phyloP scores from a whole-genome alignment of 1,284 basidiomycete species.

The Cystobasidium pallidum region DNA sequence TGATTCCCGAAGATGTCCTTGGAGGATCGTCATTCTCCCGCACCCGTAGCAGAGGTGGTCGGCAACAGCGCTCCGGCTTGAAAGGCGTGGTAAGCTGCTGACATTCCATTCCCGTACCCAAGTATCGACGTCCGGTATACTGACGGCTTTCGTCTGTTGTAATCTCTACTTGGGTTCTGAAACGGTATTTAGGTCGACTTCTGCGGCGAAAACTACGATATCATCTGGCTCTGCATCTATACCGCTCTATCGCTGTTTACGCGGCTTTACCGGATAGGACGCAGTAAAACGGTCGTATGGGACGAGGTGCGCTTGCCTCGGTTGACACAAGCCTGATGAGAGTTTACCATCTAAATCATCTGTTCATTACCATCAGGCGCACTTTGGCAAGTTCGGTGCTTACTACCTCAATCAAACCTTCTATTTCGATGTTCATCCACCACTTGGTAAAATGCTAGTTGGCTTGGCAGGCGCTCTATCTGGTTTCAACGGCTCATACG shows the following conservation, averaged over 20 bases:
- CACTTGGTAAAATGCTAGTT: slow-evolving; percentile 97
- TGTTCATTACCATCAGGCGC: slow-evolving; percentile 62
- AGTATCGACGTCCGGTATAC: background rate
- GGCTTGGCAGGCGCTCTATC: slow-evolving; percentile 86
- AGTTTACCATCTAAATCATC: background rate
- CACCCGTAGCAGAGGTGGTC: background rate
- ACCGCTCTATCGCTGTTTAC: slow-evolving; percentile 92
- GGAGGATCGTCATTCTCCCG: slow-evolving; percentile 9
- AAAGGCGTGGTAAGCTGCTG: slow-evolving; percentile 10
- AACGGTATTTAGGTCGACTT: slow-evolving; percentile 9
- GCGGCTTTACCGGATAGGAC: slow-evolving; percentile 91
- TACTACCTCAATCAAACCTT: slow-evolving; percentile 95
- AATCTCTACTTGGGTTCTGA: background rate
- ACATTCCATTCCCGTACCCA: background rate
- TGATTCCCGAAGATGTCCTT: slow-evolving; percentile 40
- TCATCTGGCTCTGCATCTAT: slow-evolving; percentile 68
- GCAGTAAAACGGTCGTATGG: slow-evolving; percentile 86
- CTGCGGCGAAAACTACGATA: slow-evolving; percentile 30
- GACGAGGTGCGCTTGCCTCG: slow-evolving; percentile 67
- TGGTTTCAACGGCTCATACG: slow-evolving; percentile 89
- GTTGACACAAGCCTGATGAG: background rate
- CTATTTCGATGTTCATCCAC: slow-evolving; percentile 97
- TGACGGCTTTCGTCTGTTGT: background rate
- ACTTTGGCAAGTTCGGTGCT: slow-evolving; percentile 95
- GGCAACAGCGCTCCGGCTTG: slow-evolving; percentile 17